Evolutionary conservation across 495 filamentous ascomycete species (phyloP), one percentile per base, ranked within the genome.

Genomic region (Entonaema liquescens): DNA sequence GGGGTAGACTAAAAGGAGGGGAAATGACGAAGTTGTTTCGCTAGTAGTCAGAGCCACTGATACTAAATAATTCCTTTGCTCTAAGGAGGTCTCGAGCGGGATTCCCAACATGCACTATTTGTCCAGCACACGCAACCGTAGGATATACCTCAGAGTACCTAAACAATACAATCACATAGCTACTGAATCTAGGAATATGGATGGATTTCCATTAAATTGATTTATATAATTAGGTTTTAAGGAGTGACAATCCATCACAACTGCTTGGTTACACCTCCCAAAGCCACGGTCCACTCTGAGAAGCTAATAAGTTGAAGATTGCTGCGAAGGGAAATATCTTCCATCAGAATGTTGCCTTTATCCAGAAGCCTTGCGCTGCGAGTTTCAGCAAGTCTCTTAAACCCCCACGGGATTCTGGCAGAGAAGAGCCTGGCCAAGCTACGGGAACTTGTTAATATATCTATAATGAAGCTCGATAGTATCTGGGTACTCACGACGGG

Each of bases 401-500:
- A 75, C 23, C 6, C 74, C 74, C 9, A 65, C 5, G 5, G 74
- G 74, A 5, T 72, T 73, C 54, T 73, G 42, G 72, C 74, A 77
- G 26, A 75, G 72, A 54, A 77, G 33, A 21, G 26, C 58, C 53
- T 77, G 74, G 29, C 69, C 72, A 55, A 57, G 38, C 74, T 77
- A 15, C 13, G 19, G 38, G 11, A 0, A 29, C 25, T 28, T 29
- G 36, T 75, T 65, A 75, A 64, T 26, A 7, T 64, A 11, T 11
- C n/a, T 13, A 11, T 5, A 29, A 13, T 47, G 4, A 21, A 31
- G 15, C 9, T 1, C 8, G 15, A 5, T 5, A n/a, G 2, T 33
- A 7, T 33, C 5, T 9, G 31, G 31, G 31, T 28, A 66, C 76
- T 75, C 72, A 78, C 76, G 26, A 78, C 31, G 11, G 76, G 76